A percentile compares a stretch with the other conserved stretches of the same genome.
phyloP scores from a whole-genome alignment of 106 monocot genomes.

The Acanthochlamys bracteata region DNA sequence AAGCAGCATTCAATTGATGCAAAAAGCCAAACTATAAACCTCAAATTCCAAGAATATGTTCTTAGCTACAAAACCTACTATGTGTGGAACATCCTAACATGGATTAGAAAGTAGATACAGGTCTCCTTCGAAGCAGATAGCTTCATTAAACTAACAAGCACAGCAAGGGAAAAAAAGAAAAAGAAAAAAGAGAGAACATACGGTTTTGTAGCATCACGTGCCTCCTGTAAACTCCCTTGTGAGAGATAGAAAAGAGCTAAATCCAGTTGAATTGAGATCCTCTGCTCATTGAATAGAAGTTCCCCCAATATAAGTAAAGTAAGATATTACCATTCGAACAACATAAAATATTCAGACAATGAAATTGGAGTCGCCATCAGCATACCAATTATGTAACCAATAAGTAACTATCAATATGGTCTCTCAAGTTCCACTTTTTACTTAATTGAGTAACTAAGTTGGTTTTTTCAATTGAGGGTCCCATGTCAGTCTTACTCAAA shows the following conservation, averaged over 20 bases:
- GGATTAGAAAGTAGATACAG: not conserved
- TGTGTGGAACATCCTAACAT: not conserved
- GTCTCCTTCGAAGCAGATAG: too few species aligned
- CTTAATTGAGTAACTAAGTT: too few species aligned
- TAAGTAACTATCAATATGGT: too few species aligned
- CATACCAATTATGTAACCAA: too few species aligned
- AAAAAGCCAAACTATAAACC: not conserved
- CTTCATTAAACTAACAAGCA: not conserved
- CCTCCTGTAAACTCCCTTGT: constrained; percentile 24
- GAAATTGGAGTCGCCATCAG: too few species aligned
- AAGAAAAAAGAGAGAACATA: constrained; percentile 6
- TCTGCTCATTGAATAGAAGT: constrained; percentile 18
- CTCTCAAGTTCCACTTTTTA: too few species aligned
- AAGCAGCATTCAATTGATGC: too few species aligned
- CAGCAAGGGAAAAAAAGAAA: not conserved
- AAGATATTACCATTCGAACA: not conserved
- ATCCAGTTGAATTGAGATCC: constrained; percentile 23
- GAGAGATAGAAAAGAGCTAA: constrained; percentile 39
- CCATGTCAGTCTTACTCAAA: not conserved
- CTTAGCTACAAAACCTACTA: not conserved
- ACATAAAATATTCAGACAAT: too few species aligned
- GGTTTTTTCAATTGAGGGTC: too few species aligned
- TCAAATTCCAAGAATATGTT: not conserved
- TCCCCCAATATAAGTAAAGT: not conserved
- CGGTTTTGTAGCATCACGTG: constrained; percentile 22